Evolutionary conservation across 768 basidiomycete species (phyloP).

Genomic region (Suillus placidus): DNA sequence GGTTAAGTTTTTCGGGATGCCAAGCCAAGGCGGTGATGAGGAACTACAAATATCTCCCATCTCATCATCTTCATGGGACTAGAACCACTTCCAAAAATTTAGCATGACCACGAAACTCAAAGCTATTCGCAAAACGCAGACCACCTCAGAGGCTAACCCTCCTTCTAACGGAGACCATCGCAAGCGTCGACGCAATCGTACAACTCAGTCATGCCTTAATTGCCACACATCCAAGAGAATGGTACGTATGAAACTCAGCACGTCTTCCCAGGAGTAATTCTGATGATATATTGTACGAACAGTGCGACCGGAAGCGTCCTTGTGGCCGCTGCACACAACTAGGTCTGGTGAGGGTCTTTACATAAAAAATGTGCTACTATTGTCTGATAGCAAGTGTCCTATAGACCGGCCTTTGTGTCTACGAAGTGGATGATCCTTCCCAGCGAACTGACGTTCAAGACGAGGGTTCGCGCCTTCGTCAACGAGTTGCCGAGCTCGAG

Average conservation of each 20-base stretch:
- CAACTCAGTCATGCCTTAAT: constrained; percentile 73
- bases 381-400: constrained; percentile 11
- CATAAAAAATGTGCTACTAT: constrained; percentile 31
- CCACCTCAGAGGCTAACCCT: constrained; percentile 28
- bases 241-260: constrained; percentile 40
- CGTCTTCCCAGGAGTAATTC: neutral
- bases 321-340: constrained; percentile 49
- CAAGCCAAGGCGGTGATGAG: constrained; percentile 20
- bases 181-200: constrained; percentile 68
- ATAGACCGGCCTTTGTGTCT: constrained; percentile 81
- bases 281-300: neutral
- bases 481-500: constrained; percentile 81
- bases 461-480: constrained; percentile 66
- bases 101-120: constrained; percentile 32
- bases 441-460: constrained; percentile 56
- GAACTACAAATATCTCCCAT: constrained; percentile 32
- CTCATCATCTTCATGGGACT: constrained; percentile 10
- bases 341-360: constrained; percentile 37
- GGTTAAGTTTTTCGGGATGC: constrained; percentile 16
- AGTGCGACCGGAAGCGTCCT: constrained; percentile 53
- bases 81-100: neutral
- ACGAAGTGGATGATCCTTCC: constrained; percentile 78
- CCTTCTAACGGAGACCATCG: constrained; percentile 55
- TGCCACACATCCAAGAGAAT: constrained; percentile 76
- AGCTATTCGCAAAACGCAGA: constrained; percentile 35